Base-by-base conservation (phyloP, 495 filamentous ascomycete species). In the Annulohypoxylon stygium region DNA sequence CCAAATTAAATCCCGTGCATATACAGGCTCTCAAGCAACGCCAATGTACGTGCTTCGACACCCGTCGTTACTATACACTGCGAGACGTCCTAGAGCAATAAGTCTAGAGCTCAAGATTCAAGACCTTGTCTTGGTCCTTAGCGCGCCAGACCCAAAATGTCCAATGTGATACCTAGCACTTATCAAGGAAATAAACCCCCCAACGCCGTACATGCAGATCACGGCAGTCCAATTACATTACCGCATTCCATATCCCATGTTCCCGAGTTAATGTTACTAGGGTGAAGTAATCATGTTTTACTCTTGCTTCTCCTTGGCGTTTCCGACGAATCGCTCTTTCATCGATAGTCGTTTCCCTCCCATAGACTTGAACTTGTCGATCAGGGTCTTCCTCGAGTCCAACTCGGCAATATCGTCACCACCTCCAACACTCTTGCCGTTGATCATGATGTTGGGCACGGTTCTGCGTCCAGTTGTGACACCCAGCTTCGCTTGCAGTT, bases 391-490 rank as follows among this genome's bases (percentile, higher is more conserved):
- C n/a, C 86, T 86, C 45, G 82, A 75, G 78, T 97, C 90, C 67
- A 98, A 78, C 25, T 86, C 90, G 43, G 88, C 87, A 65, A 98
- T 87, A 37, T 97, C 93, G 75, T 98, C 95, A 50, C 93, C 90
- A 30, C 96, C 96, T 26, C 96, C 96, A 70, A 98, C 94, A 75
- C 92, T 96, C 78, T 90, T 89, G 4, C 93, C 96, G 75, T 91
- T 92, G 51, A 99, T 87, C 63, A 99, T 83, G 33, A 99, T 85
- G 75, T 99, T 99, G 2, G 96, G 96, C 2, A 99, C 96, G 0
- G 96, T 99, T 57, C 83, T 84, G 23, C 96, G 85, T 25, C 93
- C 92, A 2, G 96, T 99, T 73, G 83, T 90, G 67, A 90, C 87
- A 9, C 73, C 87, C 18, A 99, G 80, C 12, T 86, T 84, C 2